These are phyloP conservation scores for Prototheca wickerhamii DNA, from an alignment of 163 green algal genomes.

Conservation along the genomic window DNA sequence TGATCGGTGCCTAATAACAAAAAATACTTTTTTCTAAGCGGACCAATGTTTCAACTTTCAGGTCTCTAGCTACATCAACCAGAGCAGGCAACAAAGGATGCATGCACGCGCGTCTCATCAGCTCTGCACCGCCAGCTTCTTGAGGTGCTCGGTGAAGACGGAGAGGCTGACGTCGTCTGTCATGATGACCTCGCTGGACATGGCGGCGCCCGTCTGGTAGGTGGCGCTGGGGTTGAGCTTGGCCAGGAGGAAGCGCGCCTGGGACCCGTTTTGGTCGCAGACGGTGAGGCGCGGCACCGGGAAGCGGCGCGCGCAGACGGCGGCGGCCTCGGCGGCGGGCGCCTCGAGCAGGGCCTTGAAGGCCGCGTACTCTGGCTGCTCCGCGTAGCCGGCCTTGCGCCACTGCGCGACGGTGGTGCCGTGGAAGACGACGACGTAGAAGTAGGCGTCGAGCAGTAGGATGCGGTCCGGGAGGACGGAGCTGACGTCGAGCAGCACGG, in stretches of 20 bases:
- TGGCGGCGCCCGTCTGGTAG: conserved; percentile 58
- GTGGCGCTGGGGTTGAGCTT: conserved; percentile 93
- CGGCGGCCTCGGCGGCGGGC: conserved; percentile 61
- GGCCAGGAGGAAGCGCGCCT: conserved; percentile 92
- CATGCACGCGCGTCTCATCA: conserved; percentile 1
- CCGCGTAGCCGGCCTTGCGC: conserved; percentile 89
- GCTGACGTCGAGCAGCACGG: conserved; percentile 91
- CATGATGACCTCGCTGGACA: conserved; percentile 81
- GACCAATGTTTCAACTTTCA: too few species aligned
- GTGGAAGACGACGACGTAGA: conserved; percentile 96
- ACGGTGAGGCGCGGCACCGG: conserved; percentile 86
- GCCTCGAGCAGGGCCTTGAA: conserved; percentile 77
- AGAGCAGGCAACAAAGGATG: background rate
- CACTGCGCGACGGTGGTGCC: conserved; percentile 88
- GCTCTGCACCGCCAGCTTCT: conserved; percentile 80
- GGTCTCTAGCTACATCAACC: too few species aligned
- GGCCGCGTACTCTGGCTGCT: conserved; percentile 79
- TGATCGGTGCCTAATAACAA: too few species aligned
- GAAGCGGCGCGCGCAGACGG: conserved; percentile 74
- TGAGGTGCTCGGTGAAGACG: conserved; percentile 94
- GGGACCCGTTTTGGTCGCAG: conserved; percentile 91
- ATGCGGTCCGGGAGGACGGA: conserved; percentile 87
- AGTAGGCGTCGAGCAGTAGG: conserved; percentile 96
- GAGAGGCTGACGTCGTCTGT: conserved; percentile 92
- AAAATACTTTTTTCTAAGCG: too few species aligned